Evolutionary conservation across 768 basidiomycete species (phyloP), one percentile per base, ranked within the genome.

Genomic region (Pholiota conissans): DNA sequence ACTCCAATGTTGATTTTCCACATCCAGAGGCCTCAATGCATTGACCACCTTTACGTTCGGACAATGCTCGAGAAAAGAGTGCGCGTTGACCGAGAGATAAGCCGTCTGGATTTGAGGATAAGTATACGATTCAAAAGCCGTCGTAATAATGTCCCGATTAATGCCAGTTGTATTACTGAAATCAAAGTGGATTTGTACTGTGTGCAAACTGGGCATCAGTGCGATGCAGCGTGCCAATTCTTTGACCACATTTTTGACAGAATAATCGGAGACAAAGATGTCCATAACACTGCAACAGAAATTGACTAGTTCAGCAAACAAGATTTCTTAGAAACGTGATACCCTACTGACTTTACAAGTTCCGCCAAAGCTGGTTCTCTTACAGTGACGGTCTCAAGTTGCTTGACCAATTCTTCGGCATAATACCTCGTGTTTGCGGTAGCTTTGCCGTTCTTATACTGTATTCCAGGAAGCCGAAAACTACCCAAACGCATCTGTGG

Each of bases 151-250:
- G n/a, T n/a, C n/a, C n/a, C n/a, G n/a, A n/a, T n/a, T n/a, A n/a
- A n/a, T n/a, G n/a, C n/a, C n/a, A n/a, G n/a, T n/a, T n/a, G n/a
- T n/a, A n/a, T n/a, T n/a, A n/a, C n/a, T n/a, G 10, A 45, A 1
- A 18, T 24, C 20, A 9, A 45, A 45, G 22, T 28, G 14, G n/a
- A 59, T 20, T 40, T 59, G 52, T 18, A 55, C 59, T 65, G 67
- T 69, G 22, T 66, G 53, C 5, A 70, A 61, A 29, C 67, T 68
- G 22, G 60, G 60, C n/a, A 70, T 61, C 29, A 67, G 49, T 0
- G 63, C 35, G 5, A 69, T 62, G 37, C 65, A 67, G 27, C 61
- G 51, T 18, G 61, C 63, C n/a, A 69, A 55, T 45, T 75, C 71
- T 5, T 28, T 16, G 5, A 65, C 26, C 9, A 40, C n/a, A 7